Conservation (phyloP, 106 monocot genomes). For the Acanthochlamys bracteata region DNA sequence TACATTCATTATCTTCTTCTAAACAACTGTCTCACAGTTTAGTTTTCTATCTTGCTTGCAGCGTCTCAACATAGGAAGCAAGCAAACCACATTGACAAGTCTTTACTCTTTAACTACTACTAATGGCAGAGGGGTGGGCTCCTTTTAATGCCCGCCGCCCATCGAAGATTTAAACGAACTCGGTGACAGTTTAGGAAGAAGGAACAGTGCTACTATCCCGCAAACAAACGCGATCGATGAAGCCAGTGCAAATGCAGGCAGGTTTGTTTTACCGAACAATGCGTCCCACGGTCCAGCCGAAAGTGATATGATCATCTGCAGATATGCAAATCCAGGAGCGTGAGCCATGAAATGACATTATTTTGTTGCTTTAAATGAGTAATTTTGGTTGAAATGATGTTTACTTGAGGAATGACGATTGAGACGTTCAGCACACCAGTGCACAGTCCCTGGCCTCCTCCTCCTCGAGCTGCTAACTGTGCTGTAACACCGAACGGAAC, state of each 20-base stretch:
- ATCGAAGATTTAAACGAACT: conserved; percentile 6
- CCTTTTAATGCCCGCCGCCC: too few species aligned
- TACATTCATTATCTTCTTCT: too few species aligned
- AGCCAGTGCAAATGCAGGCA: conserved; percentile 20
- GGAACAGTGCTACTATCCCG: background rate
- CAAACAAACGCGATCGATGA: conserved; percentile 11
- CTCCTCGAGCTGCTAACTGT: conserved; percentile 11
- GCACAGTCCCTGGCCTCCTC: conserved; percentile 17
- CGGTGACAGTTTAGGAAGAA: conserved; percentile 17
- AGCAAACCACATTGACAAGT: too few species aligned
- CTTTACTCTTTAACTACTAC: too few species aligned
- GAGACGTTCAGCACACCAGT: conserved; percentile 21
- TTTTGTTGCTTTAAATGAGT: background rate
- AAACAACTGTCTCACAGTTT: too few species aligned
- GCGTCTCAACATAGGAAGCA: too few species aligned
- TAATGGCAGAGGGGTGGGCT: too few species aligned
- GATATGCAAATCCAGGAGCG: background rate
- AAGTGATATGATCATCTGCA: conserved; percentile 13
- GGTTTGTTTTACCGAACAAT: conserved; percentile 19
- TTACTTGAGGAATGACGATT: conserved; percentile 21
- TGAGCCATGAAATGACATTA: background rate
- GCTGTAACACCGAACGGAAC: conserved; percentile 14
- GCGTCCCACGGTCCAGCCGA: conserved; percentile 22
- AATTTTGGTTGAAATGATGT: background rate
- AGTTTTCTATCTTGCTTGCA: too few species aligned